A percentile compares a stretch with the other conserved stretches of the same genome.
Conservation (phyloP, 441 rosid species). For the Euphorbia celastroides region DNA sequence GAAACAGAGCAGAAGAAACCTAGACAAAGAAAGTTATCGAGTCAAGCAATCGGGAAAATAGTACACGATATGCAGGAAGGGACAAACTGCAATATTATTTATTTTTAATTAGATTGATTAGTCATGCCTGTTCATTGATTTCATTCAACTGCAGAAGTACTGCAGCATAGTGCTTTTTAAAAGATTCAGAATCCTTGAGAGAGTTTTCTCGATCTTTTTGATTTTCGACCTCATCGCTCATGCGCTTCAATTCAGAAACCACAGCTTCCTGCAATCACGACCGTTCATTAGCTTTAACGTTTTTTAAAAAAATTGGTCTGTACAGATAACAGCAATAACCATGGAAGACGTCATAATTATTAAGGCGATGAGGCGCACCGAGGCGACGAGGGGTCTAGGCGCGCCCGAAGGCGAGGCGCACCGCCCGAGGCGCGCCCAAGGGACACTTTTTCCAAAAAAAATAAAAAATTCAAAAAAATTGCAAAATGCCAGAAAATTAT, state of each 20-base stretch:
- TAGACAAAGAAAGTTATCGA: constrained; percentile 23
- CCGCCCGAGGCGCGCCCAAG: too few species aligned
- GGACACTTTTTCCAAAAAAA: too few species aligned
- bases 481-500: too few species aligned
- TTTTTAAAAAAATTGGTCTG: constrained; percentile 2
- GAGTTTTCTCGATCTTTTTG: constrained; percentile 39
- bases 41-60: constrained; percentile 7
- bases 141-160: constrained; percentile 65
- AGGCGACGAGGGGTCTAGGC: too few species aligned
- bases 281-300: constrained; percentile 6
- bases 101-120: constrained; percentile 19
- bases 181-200: constrained; percentile 51
- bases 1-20: constrained; percentile 59
- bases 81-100: constrained; percentile 7
- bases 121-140: constrained; percentile 60
- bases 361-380: too few species aligned
- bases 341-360: too few species aligned
- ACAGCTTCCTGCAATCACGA: constrained; percentile 47
- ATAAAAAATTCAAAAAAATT: too few species aligned
- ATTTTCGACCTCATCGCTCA: constrained; percentile 47
- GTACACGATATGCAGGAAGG: neutral
- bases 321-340: neutral
- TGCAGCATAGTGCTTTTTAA: constrained; percentile 62
- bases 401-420: too few species aligned
- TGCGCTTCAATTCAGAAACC: constrained; percentile 48